Conservation (phyloP, 31 red algal genomes). For the Odonthalia washingtoniensis region DNA sequence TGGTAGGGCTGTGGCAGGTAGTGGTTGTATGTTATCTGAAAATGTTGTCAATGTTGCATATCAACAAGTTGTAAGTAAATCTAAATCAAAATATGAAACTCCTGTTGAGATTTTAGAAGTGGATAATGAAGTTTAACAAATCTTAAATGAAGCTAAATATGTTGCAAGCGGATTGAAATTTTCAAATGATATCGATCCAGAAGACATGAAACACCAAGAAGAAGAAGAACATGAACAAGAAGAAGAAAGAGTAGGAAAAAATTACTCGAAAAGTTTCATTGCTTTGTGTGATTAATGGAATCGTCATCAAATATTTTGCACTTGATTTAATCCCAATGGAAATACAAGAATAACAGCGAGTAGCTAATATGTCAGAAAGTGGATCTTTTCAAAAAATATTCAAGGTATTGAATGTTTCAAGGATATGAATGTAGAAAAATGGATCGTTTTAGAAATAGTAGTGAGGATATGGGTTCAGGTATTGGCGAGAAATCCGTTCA, state of each 20-base stretch:
- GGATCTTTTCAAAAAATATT: background rate
- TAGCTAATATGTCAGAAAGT: conserved; percentile 38
- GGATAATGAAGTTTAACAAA: conserved; percentile 26
- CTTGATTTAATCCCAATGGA: conserved; percentile 55
- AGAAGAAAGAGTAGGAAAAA: background rate
- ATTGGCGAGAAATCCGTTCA: background rate
- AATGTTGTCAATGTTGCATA: conserved; percentile 69
- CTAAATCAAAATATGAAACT: conserved; percentile 27
- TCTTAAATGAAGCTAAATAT: conserved; percentile 35
- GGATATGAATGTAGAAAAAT: conserved; percentile 42
- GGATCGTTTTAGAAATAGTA: conserved; percentile 48
- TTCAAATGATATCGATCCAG: conserved; percentile 26
- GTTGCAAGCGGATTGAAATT: conserved; percentile 34
- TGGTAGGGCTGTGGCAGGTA: conserved; percentile 28
- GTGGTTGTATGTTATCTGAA: conserved; percentile 31
- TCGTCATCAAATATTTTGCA: conserved; percentile 61
- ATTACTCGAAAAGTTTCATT: conserved; percentile 38
- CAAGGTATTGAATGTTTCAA: background rate
- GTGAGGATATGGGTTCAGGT: conserved; percentile 42
- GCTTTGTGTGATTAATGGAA: conserved; percentile 63
- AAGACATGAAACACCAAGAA: background rate
- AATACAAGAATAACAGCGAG: conserved; percentile 54
- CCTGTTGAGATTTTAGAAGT: conserved; percentile 40
- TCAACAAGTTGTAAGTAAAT: conserved; percentile 20
- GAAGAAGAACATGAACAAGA: conserved; percentile 9